Evolutionary conservation across 2,329 filamentous ascomycete genomes (phyloP), one percentile per base, ranked within the genome.

Genomic region (Mollisia scopiformis): DNA sequence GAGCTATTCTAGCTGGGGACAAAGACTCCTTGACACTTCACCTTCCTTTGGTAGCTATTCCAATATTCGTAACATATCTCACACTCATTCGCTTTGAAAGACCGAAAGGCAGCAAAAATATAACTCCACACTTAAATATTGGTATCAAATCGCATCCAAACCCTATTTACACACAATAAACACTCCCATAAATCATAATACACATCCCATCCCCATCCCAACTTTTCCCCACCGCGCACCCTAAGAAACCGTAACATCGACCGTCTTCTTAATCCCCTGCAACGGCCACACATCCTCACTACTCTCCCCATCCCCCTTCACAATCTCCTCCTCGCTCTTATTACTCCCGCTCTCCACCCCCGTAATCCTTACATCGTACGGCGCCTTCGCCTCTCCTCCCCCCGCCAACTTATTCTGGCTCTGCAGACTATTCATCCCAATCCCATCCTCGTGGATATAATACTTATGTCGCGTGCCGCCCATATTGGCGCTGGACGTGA

Each of bases 401-500:
- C 21, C 43, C 23, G 3, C 57, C 27, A 8, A 5, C 16, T n/a
- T n/a, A 46, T 25, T 21, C 31, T 16, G 31, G 14, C n/a, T 37
- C 41, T 5, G 31, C 13, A 69, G 27, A 13, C 46, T 63, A 27
- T 60, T 41, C 62, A 70, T 64, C 8, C 61, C 65, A 21, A 66
- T 63, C 1, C 46, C 61, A 25, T 70, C 66, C 33, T 65, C 64
- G 8, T 69, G 66, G 46, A 65, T 66, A 51, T 69, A 69, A 47
- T 68, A 67, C 35, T 63, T 67, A 25, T 65, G 68, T 43, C 60
- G 56, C n/a, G 49, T 50, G 8, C 54, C 50, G 21, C 47, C 55
- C 14, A 41, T 55, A 6, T 49, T 25, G 2, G 19, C 23, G 23
- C 25, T 19, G 14, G 21, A 49, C 13, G 51, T 57, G 11, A 39